Conservation (phyloP, 2,329 filamentous ascomycete species). For the Periconia macrospinosa region DNA sequence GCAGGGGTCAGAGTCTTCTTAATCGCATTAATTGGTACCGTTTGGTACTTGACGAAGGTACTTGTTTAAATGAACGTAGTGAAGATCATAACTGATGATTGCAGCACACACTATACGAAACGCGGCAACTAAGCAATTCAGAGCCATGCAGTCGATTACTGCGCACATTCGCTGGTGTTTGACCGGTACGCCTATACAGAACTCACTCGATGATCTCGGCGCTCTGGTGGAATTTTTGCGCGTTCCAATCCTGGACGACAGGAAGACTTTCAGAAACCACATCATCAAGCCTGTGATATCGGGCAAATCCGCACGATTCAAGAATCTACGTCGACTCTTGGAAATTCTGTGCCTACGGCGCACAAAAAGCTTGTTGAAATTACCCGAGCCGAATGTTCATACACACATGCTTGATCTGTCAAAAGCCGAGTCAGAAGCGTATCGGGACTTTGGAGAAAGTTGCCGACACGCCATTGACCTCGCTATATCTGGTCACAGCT, state of each 20-base stretch:
- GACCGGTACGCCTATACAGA: conserved; percentile 46
- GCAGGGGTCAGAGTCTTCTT: conserved; percentile 17
- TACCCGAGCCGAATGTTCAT: not conserved
- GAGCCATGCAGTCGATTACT: conserved; percentile 42
- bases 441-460: not conserved
- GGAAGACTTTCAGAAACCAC: not conserved
- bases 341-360: conserved; percentile 2
- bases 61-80: not conserved
- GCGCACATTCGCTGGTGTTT: conserved; percentile 54
- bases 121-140: conserved; percentile 46
- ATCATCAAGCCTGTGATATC: not conserved
- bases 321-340: not conserved
- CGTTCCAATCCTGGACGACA: conserved; percentile 3
- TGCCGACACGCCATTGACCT: conserved; percentile 11
- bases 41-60: conserved; percentile 55
- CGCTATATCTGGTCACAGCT: conserved; percentile 8
- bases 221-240: conserved; percentile 7
- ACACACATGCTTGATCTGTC: conserved; percentile 1
- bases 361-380: conserved; percentile 1
- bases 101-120: conserved; percentile 53
- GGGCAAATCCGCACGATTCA: not conserved
- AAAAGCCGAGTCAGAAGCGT: not conserved
- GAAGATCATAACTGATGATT: not conserved
- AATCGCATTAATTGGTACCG: conserved; percentile 49
- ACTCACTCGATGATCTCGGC: conserved; percentile 11